Conservation (phyloP, 805 yeast genomes). For the Candida awuae region DNA sequence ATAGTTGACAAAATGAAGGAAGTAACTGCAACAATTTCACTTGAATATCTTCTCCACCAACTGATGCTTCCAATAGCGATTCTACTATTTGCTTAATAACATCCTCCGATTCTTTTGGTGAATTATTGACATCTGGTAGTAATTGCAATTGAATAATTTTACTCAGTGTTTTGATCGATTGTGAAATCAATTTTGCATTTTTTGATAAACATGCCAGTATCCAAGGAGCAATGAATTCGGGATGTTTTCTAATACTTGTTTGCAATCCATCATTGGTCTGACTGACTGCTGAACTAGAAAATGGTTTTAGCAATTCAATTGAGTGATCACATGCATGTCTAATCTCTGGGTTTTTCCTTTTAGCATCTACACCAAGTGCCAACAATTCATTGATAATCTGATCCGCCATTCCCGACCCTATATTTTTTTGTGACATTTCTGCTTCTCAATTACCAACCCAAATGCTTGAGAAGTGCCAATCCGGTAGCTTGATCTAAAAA, state of each 20-base stretch:
- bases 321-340: conserved; percentile 49
- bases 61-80: conserved; percentile 62
- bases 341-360: conserved; percentile 63
- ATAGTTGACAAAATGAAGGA: conserved; percentile 65
- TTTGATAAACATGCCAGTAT: conserved; percentile 64
- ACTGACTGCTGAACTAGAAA: not conserved
- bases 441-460: not conserved
- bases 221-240: conserved; percentile 60
- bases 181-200: conserved; percentile 63
- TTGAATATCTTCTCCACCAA: conserved; percentile 69
- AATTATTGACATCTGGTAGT: conserved; percentile 41
- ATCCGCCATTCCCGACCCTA: conserved; percentile 3
- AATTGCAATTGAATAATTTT: conserved; percentile 46
- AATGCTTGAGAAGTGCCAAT: not conserved
- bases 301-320: conserved; percentile 35
- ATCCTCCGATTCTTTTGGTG: conserved; percentile 5
- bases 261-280: not conserved
- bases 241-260: conserved; percentile 20
- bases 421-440: conserved; percentile 1
- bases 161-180: conserved; percentile 66
- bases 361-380: conserved; percentile 57
- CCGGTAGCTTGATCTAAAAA: not conserved
- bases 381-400: conserved; percentile 41
- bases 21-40: conserved; percentile 76
- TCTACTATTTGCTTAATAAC: conserved; percentile 47